Evolutionary conservation across 768 basidiomycete species (phyloP), one percentile per base, ranked within the genome.

Genomic region (Tylopilus cervinicoccineus): DNA sequence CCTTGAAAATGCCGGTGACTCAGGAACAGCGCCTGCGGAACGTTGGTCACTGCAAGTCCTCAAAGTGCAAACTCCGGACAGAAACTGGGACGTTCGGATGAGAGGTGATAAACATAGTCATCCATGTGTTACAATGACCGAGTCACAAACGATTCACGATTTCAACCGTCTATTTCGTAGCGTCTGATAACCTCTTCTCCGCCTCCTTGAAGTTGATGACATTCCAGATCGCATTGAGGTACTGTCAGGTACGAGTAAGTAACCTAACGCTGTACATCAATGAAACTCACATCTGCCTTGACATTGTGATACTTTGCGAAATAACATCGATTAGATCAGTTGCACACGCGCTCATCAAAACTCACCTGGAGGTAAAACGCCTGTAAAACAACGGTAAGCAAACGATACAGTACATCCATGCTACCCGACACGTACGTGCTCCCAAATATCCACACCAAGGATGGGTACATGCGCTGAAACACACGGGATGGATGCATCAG

Each of bases 361-460:
- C 53, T 54, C 20, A 60, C 59, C 58, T 58, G 62, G 54, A 74
- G 63, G 66, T 89, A 88, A 68, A 84, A 88, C n/a, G 86, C 85
- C 80, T 84, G 52, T 16, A 10, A 44, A 40, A 51, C 49, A 32
- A 44, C 34, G 36, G 24, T 44, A 4, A 59, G 42, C 31, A 37
- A 22, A 49, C 5, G 22, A 50, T 17, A 9, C 16, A 28, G 17
- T 20, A n/a, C 37, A 40, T n/a, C 48, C 51, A 58, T 53, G 47
- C 53, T 2, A 23, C 6, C 13, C 24, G 26, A 50, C 31, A 77
- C 84, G 36, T 59, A 85, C 85, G 68, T 94, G 92, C 69, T 93
- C 91, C 95, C 95, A 98, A 61, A 98, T 86, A 70, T 99, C 95
- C 55, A 98, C 84, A 28, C 96, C 96, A 64, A 99, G 81, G 63